A percentile compares a stretch with the other conserved stretches of the same genome.
phyloP scores from a whole-genome alignment of 140 eudicot species.

The Anethum foeniculum region DNA sequence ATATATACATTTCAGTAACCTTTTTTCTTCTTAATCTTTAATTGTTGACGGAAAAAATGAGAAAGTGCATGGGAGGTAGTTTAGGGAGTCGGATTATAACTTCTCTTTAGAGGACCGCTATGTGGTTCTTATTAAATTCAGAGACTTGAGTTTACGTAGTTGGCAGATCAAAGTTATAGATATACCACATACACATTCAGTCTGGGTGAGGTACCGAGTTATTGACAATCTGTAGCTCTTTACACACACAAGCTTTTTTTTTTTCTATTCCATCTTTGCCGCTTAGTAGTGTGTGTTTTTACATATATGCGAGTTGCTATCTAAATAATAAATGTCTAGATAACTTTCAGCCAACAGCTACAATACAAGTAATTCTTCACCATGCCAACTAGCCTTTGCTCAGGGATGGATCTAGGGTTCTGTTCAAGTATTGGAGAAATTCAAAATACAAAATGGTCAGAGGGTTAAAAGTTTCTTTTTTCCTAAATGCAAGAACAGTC shows the following conservation, averaged over 20 bases:
- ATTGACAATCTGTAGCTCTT: neutral
- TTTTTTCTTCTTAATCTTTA: neutral
- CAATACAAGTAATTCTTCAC: neutral
- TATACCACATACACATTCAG: neutral
- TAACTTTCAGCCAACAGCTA: neutral
- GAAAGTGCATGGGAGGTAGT: neutral
- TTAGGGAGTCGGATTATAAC: neutral
- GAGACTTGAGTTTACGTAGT: neutral
- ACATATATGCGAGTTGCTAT: neutral
- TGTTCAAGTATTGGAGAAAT: neutral
- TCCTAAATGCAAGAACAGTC: neutral
- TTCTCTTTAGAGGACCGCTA: neutral
- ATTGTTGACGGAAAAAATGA: neutral
- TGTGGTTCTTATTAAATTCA: neutral
- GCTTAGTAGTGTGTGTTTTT: neutral
- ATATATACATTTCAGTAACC: neutral
- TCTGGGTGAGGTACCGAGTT: neutral
- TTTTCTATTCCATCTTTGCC: neutral
- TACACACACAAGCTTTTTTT: neutral
- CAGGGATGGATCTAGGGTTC: neutral
- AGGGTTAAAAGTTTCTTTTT: neutral
- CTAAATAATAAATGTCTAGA: neutral
- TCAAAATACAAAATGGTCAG: neutral
- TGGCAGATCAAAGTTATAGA: neutral
- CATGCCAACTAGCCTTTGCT: neutral